Conservation (phyloP, 805 yeast genomes). For the Saccharomycopsis sp. region DNA sequence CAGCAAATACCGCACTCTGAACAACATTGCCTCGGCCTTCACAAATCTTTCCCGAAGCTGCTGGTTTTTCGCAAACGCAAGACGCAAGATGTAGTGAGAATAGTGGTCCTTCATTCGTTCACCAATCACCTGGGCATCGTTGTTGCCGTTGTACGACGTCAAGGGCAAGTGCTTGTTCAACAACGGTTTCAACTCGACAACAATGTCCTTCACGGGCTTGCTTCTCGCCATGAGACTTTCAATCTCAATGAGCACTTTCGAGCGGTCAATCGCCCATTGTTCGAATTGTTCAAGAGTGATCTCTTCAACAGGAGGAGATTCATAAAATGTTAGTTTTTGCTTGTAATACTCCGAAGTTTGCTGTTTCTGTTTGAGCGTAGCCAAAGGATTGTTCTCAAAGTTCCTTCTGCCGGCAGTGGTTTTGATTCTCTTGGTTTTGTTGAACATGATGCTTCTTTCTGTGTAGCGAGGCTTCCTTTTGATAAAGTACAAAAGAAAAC, state of each 20-base stretch:
- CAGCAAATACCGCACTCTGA: constrained; percentile 52
- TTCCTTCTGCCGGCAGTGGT: constrained; percentile 67
- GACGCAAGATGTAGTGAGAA: constrained; percentile 78
- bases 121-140: constrained; percentile 32
- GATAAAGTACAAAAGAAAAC: too few relatives aligned
- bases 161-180: constrained; percentile 60
- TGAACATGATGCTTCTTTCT: constrained; percentile 12
- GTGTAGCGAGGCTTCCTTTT: background rate
- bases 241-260: constrained; percentile 73
- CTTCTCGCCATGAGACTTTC: constrained; percentile 66
- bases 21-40: constrained; percentile 64
- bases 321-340: constrained; percentile 65
- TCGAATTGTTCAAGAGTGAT: constrained; percentile 90
- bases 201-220: constrained; percentile 56
- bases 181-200: constrained; percentile 53
- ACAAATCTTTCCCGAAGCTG: constrained; percentile 76
- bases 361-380: constrained; percentile 19
- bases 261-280: constrained; percentile 88
- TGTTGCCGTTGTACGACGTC: constrained; percentile 27
- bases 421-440: constrained; percentile 30
- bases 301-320: constrained; percentile 70
- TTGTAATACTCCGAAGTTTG: constrained; percentile 35
- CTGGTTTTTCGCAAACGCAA: constrained; percentile 82
- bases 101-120: constrained; percentile 86
- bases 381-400: constrained; percentile 37